These are phyloP conservation scores for Paxillus involutus DNA, from an alignment of 768 basidiomycete genomes.

Conservation along the genomic window DNA sequence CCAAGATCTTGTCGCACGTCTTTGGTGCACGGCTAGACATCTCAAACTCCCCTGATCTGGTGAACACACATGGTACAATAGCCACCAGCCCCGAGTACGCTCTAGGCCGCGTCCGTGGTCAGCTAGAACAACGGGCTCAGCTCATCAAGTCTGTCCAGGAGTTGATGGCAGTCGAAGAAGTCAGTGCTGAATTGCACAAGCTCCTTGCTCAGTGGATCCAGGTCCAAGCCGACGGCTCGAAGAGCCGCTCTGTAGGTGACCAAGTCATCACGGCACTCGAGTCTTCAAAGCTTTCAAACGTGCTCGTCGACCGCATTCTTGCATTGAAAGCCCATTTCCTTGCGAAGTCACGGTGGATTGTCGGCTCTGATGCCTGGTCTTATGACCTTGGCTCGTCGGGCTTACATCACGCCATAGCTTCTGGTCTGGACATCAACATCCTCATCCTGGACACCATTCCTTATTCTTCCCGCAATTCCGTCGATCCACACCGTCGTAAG, in stretches of 20 bases:
- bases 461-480: conserved; percentile 74
- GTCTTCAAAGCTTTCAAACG: conserved; percentile 36
- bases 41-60: conserved; percentile 77
- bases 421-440: conserved; percentile 89
- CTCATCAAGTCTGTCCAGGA: conserved; percentile 65
- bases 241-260: conserved; percentile 59
- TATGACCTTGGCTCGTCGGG: conserved; percentile 96
- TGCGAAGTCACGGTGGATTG: conserved; percentile 87
- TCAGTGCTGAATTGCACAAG: conserved; percentile 60
- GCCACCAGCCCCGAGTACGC: conserved; percentile 96
- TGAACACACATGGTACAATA: conserved; percentile 64
- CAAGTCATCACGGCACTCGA: conserved; percentile 55
- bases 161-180: conserved; percentile 52
- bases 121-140: conserved; percentile 71
- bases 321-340: conserved; percentile 61
- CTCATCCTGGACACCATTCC: conserved; percentile 93
- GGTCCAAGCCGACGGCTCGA: conserved; percentile 65
- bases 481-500: conserved; percentile 77
- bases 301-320: conserved; percentile 57
- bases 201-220: conserved; percentile 80
- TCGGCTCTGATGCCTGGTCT: conserved; percentile 97
- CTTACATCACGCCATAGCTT: conserved; percentile 91
- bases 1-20: conserved; percentile 79
- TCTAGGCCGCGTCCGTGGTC: conserved; percentile 84
- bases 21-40: conserved; percentile 81